Evolutionary conservation across 495 filamentous ascomycete species (phyloP), one percentile per base, ranked within the genome.

Genomic region (Penicillium desertorum): DNA sequence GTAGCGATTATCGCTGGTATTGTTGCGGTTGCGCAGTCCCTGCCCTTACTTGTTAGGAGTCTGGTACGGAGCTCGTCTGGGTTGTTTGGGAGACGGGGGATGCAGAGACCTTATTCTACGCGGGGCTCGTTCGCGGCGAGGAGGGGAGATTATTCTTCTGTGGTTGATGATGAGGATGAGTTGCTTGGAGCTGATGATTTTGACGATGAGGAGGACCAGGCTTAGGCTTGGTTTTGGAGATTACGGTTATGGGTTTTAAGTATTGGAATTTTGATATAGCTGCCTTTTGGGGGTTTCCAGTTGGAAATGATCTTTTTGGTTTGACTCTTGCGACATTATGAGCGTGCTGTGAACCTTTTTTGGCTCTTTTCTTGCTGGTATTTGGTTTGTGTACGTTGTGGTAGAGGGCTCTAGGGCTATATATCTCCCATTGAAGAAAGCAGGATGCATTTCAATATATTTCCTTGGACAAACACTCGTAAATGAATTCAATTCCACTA

Each of bases 81-180:
- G 3, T 65, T 72, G 51, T 57, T 73, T 22, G 56, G 77, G 50
- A 71, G 73, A 9, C 74, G 83, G 16, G 30, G 45, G 3, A 19
- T n/a, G n/a, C 80, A 84, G 27, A 75, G 85, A 50, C 84, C 86
- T 56, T 98, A 91, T 71, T 91, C 90, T 30, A 92, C 86, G 25
- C 78, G 95, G 63, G 87, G 86, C 55, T 89, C 87, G 23, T 98
- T 98, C 73, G 87, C 89, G 22, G 85, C 91, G 51, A 88, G 89
- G 9, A 80, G 89, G 49, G 85, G 89, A 7, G 90, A 96, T 67
- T 98, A 97, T 71, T 83, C 85, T 14, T 80, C 88, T 69, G 90
- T 96, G 43, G 91, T 92, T 67, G 86, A 90, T 57, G 94, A 98
- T 69, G 94, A 96, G 73, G 93, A 93, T 55, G 91, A 96, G 74